Conservation (phyloP, 2,329 filamentous ascomycete genomes). For the Pseudonectria foliicola region DNA sequence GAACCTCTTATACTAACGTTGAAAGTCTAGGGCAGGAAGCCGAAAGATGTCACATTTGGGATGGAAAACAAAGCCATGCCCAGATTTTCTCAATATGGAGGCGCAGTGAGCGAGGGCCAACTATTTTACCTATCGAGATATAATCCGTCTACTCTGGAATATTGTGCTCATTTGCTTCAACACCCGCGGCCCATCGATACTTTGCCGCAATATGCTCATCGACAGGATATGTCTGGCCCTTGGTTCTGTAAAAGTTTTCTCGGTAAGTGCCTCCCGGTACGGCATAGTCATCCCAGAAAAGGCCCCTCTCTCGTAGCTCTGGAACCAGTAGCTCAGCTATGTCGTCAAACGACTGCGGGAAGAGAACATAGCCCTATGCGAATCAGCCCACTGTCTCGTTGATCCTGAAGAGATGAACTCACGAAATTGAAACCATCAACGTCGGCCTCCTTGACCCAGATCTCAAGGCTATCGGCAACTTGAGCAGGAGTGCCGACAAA, state of each 20-base stretch:
- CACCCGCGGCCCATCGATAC: constrained; percentile 33
- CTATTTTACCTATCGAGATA: no score
- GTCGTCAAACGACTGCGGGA: constrained; percentile 61
- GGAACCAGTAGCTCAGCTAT: constrained; percentile 59
- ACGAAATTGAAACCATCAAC: constrained; percentile 72
- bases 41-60: no score
- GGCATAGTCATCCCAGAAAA: constrained; percentile 49
- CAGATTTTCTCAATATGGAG: no score
- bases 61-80: no score
- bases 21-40: no score
- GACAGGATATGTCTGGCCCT: constrained; percentile 42
- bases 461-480: constrained; percentile 61
- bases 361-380: constrained; percentile 52
- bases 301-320: constrained; percentile 51
- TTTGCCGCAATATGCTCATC: constrained; percentile 45
- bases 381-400: background rate
- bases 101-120: no score
- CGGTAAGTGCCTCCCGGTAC: constrained; percentile 52
- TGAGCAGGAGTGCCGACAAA: constrained; percentile 57
- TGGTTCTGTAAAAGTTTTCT: constrained; percentile 50
- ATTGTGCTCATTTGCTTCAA: constrained; percentile 14
- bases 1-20: no score
- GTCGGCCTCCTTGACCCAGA: constrained; percentile 61
- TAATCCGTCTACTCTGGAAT: constrained; percentile 11
- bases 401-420: constrained; percentile 20